phyloP scores from a whole-genome alignment of 169 alveolate genomes.

The Plasmodium knowlesi region DNA sequence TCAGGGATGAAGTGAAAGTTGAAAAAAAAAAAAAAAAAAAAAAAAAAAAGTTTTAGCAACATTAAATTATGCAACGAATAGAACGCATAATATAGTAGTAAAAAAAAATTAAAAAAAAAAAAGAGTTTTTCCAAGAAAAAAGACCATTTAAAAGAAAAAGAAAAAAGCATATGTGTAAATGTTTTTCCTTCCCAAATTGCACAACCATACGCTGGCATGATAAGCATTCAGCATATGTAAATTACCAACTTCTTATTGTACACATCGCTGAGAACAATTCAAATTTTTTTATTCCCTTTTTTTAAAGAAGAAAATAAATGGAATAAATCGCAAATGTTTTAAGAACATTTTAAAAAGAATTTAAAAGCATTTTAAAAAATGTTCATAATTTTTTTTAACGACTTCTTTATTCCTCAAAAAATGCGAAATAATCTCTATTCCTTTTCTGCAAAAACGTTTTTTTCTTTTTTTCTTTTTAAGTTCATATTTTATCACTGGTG shows the following conservation, averaged over 20 bases:
- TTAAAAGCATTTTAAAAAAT: neutral
- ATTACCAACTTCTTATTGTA: constrained; percentile 1
- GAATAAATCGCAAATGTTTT: neutral
- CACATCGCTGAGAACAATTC: constrained; percentile 16
- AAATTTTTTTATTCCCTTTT: neutral
- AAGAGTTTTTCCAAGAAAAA: neutral
- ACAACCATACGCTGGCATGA: neutral
- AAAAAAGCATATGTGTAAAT: neutral
- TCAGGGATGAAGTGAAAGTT: neutral
- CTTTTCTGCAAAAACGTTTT: neutral
- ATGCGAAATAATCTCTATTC: neutral
- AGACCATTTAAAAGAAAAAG: neutral
- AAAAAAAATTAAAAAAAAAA: neutral
- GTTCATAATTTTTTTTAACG: neutral
- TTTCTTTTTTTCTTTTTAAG: neutral
- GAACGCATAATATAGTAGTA: neutral
- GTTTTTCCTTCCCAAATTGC: neutral
- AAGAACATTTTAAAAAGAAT: neutral
- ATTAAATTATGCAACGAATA: neutral
- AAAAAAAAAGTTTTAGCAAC: neutral
- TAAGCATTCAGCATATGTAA: neutral
- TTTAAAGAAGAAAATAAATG: neutral
- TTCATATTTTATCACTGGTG: neutral
- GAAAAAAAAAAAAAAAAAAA: neutral
- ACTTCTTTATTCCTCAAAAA: neutral